Percentiles rank a stretch among this genome's conserved stretches.
phyloP scores from a whole-genome alignment of 1,139 yeast species.

The Geotrichum macrosporum region DNA sequence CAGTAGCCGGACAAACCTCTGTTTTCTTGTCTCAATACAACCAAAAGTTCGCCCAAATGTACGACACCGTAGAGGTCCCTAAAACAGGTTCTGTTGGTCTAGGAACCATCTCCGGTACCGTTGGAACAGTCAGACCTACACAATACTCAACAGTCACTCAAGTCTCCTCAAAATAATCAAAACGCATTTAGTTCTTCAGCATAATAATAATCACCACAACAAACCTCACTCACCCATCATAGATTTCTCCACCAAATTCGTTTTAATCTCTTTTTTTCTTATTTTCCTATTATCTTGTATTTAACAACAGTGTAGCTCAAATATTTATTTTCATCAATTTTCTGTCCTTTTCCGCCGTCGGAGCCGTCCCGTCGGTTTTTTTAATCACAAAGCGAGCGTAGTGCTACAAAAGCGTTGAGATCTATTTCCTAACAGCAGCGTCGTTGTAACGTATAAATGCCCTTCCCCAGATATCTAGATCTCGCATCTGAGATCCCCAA shows the following conservation, averaged over 20 bases:
- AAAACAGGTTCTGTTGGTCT: slow-evolving; percentile 54
- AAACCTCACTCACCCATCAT: too few relatives aligned
- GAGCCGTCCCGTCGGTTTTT: neutral
- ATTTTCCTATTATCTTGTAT: too few relatives aligned
- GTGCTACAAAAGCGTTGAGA: neutral
- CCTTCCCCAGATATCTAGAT: too few relatives aligned
- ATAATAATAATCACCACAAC: too few relatives aligned
- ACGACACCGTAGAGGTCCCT: slow-evolving; percentile 41
- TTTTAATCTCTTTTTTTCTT: too few relatives aligned
- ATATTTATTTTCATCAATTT: too few relatives aligned
- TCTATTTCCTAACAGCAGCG: neutral
- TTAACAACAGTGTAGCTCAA: too few relatives aligned
- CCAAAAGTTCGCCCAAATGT: slow-evolving; percentile 47
- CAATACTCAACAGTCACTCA: slow-evolving; percentile 18
- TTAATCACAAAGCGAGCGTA: neutral
- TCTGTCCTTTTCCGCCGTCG: too few relatives aligned
- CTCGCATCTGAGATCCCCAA: neutral
- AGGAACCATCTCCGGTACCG: slow-evolving; percentile 52
- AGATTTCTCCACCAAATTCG: too few relatives aligned
- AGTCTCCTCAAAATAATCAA: neutral
- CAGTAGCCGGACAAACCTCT: slow-evolving; percentile 22
- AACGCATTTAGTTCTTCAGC: too few relatives aligned
- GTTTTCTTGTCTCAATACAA: slow-evolving; percentile 37
- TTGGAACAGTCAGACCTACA: slow-evolving; percentile 45
- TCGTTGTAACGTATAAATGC: neutral